Conservation (phyloP, 805 yeast genomes). For the Candida peoriensis region DNA sequence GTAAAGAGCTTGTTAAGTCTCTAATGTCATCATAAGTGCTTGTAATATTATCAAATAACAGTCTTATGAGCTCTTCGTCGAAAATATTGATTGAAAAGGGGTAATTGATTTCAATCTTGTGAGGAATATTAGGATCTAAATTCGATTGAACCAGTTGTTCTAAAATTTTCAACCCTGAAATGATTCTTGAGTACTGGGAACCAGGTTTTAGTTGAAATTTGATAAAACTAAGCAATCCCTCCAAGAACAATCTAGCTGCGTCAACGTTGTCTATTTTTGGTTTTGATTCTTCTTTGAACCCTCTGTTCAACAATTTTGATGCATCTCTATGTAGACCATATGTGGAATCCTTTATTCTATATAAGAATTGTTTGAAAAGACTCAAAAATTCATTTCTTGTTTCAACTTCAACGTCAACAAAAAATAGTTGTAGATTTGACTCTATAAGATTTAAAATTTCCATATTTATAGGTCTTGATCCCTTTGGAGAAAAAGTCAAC, state of each 20-base stretch:
- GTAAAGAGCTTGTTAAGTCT: conserved; percentile 39
- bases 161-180: conserved; percentile 45
- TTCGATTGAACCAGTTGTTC: conserved; percentile 47
- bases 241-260: conserved; percentile 34
- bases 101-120: conserved; percentile 40
- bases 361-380: conserved; percentile 53
- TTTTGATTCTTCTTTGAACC: conserved; percentile 36
- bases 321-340: conserved; percentile 52
- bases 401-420: conserved; percentile 65
- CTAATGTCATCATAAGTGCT: conserved; percentile 81
- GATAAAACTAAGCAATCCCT: conserved; percentile 32
- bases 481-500: conserved; percentile 55
- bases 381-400: conserved; percentile 63
- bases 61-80: conserved; percentile 33
- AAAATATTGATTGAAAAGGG: conserved; percentile 45
- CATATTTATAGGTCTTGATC: conserved; percentile 49
- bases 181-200: conserved; percentile 47
- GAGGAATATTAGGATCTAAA: conserved; percentile 41
- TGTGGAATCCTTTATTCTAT: conserved; percentile 64
- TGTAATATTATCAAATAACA: conserved; percentile 55
- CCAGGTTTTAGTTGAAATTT: conserved; percentile 46
- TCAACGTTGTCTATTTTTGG: conserved; percentile 26
- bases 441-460: conserved; percentile 40
- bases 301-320: conserved; percentile 32
- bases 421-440: conserved; percentile 41